These are phyloP conservation scores for slime mould (Dictyostelium discoideum) DNA, from an alignment of 78 protist species.

Conservation along the genomic window DNA sequence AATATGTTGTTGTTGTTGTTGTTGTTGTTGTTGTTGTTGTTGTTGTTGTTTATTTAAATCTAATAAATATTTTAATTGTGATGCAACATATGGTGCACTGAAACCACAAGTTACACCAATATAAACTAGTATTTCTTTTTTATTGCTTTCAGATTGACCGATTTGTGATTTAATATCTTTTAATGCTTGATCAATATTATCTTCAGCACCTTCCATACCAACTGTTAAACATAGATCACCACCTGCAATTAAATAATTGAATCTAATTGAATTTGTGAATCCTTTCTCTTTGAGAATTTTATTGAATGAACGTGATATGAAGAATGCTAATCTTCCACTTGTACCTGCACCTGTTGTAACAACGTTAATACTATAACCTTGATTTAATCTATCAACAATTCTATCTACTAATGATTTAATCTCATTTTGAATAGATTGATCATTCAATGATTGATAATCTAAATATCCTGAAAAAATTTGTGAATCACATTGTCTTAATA, in stretches of 20 bases:
- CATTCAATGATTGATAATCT: slow-evolving; percentile 22
- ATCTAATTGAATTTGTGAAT: background rate
- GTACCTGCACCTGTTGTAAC: slow-evolving; percentile 81
- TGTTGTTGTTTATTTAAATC: background rate
- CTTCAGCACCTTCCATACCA: slow-evolving; percentile 89
- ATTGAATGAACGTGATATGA: slow-evolving; percentile 57
- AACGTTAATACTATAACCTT: background rate
- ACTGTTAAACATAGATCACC: slow-evolving; percentile 88
- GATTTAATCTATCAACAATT: background rate
- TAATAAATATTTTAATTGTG: slow-evolving; percentile 67
- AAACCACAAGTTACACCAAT: slow-evolving; percentile 95
- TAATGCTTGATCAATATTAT: slow-evolving; percentile 55
- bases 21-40: no score
- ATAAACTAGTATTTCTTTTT: background rate
- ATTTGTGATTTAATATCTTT: slow-evolving; percentile 55
- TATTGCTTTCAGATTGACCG: background rate
- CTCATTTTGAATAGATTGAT: background rate
- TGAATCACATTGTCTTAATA: slow-evolving; percentile 68
- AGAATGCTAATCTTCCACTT: slow-evolving; percentile 88
- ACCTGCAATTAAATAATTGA: slow-evolving; percentile 89
- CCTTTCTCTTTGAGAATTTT: background rate
- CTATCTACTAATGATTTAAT: background rate
- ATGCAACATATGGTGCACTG: slow-evolving; percentile 93
- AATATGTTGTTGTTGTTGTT: background rate
- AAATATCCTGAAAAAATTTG: slow-evolving; percentile 72